Percentiles rank a stretch among this genome's conserved stretches.
phyloP scores from a whole-genome alignment of 2,329 filamentous ascomycete genomes.

The Ramularia endophylla region DNA sequence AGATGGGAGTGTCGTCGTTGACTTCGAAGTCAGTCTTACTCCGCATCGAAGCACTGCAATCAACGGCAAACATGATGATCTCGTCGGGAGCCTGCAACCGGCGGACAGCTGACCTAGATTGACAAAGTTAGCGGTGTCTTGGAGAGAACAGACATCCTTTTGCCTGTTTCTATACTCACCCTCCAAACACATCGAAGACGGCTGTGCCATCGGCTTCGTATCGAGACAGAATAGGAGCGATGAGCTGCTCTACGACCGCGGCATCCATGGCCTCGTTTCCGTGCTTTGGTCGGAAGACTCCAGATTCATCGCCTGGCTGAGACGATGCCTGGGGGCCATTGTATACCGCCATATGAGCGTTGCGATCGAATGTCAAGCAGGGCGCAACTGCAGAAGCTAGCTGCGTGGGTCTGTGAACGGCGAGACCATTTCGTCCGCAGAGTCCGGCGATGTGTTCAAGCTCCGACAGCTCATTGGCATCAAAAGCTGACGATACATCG shows the following conservation, averaged over 20 bases:
- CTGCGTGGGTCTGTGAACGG: slow-evolving; percentile 25
- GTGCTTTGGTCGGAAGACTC: slow-evolving; percentile 30
- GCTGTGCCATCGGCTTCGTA: slow-evolving; percentile 31
- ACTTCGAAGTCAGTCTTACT: slow-evolving; percentile 30
- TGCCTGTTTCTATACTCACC: no score
- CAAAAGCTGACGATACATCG: slow-evolving; percentile 13
- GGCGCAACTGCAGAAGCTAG: slow-evolving; percentile 28
- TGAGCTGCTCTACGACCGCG: slow-evolving; percentile 31
- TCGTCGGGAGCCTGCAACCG: slow-evolving; percentile 30
- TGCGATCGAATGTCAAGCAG: slow-evolving; percentile 31
- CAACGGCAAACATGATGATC: slow-evolving; percentile 32
- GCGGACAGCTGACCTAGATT: slow-evolving; percentile 20
- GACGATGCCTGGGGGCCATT: slow-evolving; percentile 31
- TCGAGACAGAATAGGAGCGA: slow-evolving; percentile 29
- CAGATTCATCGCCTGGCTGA: slow-evolving; percentile 28
- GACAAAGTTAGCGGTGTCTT: no score
- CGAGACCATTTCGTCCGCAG: slow-evolving; percentile 28
- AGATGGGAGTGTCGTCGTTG: slow-evolving; percentile 12
- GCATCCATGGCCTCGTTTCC: slow-evolving; percentile 30
- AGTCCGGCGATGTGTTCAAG: slow-evolving; percentile 27
- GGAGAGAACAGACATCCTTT: no score
- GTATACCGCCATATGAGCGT: slow-evolving; percentile 32
- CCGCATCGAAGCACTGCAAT: slow-evolving; percentile 31
- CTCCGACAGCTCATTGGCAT: slow-evolving; percentile 20
- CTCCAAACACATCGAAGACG: slow-evolving; percentile 32